phyloP scores from a whole-genome alignment of 177 flowering plant species.

The Viscum album region DNA sequence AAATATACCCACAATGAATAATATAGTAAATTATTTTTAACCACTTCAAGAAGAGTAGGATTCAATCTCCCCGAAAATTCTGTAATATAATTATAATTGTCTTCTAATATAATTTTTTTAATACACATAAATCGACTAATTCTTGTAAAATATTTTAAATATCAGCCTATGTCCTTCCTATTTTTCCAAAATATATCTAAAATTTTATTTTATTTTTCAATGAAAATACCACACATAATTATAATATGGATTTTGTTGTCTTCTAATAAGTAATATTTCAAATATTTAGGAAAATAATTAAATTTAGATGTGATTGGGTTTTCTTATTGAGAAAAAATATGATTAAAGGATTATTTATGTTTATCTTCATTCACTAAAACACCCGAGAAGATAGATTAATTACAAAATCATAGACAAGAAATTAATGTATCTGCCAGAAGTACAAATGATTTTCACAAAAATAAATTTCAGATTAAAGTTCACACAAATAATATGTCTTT shows the following conservation, averaged over 20 bases:
- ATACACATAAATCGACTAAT: slow-evolving; percentile 9
- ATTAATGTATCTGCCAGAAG: no score
- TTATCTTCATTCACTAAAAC: no score
- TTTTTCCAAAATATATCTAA: not conserved
- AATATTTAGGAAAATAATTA: slow-evolving; percentile 5
- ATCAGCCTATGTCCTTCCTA: slow-evolving; percentile 8
- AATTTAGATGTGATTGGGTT: not conserved
- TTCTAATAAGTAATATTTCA: slow-evolving; percentile 11
- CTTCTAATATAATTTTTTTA: slow-evolving; percentile 7
- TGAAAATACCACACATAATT: not conserved
- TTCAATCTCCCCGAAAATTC: no score
- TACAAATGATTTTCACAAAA: no score
- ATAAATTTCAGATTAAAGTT: no score
- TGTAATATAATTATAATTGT: no score
- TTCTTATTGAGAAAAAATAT: not conserved
- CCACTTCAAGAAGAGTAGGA: no score
- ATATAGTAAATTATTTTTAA: no score
- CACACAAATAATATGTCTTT: no score
- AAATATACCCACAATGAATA: no score
- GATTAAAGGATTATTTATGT: not conserved
- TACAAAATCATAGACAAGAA: no score
- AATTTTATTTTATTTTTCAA: not conserved
- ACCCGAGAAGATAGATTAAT: no score
- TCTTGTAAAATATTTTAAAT: slow-evolving; percentile 10
- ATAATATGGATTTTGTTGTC: slow-evolving; percentile 11